Base-by-base conservation (phyloP, 371 early-diverging fungal genomes). In the Mortierella sp. region DNA sequence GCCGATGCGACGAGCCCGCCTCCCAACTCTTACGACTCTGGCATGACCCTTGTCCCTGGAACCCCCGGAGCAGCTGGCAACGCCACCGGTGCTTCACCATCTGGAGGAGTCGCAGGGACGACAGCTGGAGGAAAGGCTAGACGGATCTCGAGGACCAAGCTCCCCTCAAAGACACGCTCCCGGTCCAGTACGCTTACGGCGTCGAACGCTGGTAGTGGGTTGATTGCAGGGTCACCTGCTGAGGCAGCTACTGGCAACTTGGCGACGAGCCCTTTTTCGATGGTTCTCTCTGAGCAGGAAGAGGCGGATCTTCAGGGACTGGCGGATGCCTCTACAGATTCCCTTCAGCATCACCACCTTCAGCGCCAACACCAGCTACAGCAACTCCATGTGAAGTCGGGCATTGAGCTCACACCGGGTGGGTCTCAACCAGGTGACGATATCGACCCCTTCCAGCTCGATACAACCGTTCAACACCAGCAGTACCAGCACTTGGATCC, bases 101-200 rank as follows among this genome's bases (percentile, higher is more conserved):
- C 68, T 32, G 65, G 70, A 72, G 54, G 68, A 35, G 60, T 60
- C 48, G 49, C 54, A 68, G 46, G 73, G 29, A 68, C 46, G 8
- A 35, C 75, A 58, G 60, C 74, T 0, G 68, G 65, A 27, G 63
- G 74, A 55, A 60, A 81, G 68, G 85, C 84, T 4, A 80, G 60
- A 60, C 77, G 84, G 1, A 55, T 80, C 12, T 84, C 84, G 18
- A 77, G 84, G 49, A 78, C 78, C 58, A 84, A 84, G 55, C 70
- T 77, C 27, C 84, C 84, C 4, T n/a, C 63, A 21, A 80, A 80
- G 68, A 35, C 84, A 0, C 84, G 84, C 18, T 84, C 84, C 18
- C 84, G 84, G 44, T 84, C 84, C 10, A 84, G 84, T 73, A 84
- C 84, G 1, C 44, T 84, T 21, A 80, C 84, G 8, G 75, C 79